Conservation (phyloP, 805 yeast species). For the Starmera amethionina region DNA sequence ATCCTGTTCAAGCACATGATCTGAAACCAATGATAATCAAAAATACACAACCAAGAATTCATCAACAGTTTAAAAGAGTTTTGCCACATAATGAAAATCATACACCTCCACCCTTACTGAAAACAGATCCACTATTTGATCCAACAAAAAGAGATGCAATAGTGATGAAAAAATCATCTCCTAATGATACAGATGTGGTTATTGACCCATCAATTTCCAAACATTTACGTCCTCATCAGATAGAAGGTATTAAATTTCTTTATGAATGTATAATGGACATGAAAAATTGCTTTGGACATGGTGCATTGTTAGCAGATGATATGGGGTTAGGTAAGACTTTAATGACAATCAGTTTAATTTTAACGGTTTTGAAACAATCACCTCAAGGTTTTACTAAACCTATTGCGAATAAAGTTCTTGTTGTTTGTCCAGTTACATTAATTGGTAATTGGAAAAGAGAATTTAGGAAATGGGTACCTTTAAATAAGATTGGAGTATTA, state of each 20-base stretch:
- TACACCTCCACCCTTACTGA: slow-evolving; percentile 2
- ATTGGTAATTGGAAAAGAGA: slow-evolving; percentile 83
- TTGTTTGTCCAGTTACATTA: slow-evolving; percentile 89
- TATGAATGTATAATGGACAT: slow-evolving; percentile 78
- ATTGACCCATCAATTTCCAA: slow-evolving; percentile 49
- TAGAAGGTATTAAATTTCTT: slow-evolving; percentile 73
- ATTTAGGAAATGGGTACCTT: slow-evolving; percentile 74
- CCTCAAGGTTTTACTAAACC: slow-evolving; percentile 33
- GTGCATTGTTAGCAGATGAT: slow-evolving; percentile 89
- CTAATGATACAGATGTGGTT: slow-evolving; percentile 33
- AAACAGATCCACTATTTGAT: slow-evolving; percentile 29
- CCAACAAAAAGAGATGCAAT: slow-evolving; percentile 26
- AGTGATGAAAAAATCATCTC: slow-evolving; percentile 27
- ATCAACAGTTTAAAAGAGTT: slow-evolving; percentile 17
- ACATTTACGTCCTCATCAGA: slow-evolving; percentile 72
- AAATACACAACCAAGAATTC: slow-evolving; percentile 5
- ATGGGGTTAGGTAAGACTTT: slow-evolving; percentile 94
- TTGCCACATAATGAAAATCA: slow-evolving; percentile 9
- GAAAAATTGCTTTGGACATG: slow-evolving; percentile 38
- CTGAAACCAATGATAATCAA: slow-evolving; percentile 6
- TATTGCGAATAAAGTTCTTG: slow-evolving; percentile 47
- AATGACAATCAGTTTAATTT: slow-evolving; percentile 72
- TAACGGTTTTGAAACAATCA: slow-evolving; percentile 71
- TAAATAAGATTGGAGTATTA: slow-evolving; percentile 51
- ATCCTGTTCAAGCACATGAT: slow-evolving; percentile 4